Percentiles rank a stretch among this genome's conserved stretches.
These are phyloP conservation scores for slime mould (Dictyostelium discoideum) DNA, from an alignment of 78 protist species.

Conservation along the genomic window dicty_2.7 NC_007089.4:1741501-1742000, in stretches of 20 bases:
- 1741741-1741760: too few species aligned
- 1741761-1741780: too few species aligned
- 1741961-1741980: background rate
- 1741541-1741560: too few species aligned
- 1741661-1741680: too few species aligned
- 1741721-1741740: too few species aligned
- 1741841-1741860: background rate
- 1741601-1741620: background rate
- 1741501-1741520: slow-evolving; percentile 29
- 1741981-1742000: background rate
- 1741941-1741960: background rate
- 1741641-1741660: too few species aligned
- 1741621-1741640: background rate
- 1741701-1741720: too few species aligned
- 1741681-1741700: too few species aligned
- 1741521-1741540: background rate
- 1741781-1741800: background rate
- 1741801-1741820: background rate
- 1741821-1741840: background rate
- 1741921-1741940: background rate
- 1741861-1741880: background rate
- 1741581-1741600: background rate
- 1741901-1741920: background rate
- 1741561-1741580: too few species aligned
- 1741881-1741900: background rate